These are phyloP conservation scores for Cyathus striatus DNA, from an alignment of 768 basidiomycete species.

Conservation along the genomic window DNA sequence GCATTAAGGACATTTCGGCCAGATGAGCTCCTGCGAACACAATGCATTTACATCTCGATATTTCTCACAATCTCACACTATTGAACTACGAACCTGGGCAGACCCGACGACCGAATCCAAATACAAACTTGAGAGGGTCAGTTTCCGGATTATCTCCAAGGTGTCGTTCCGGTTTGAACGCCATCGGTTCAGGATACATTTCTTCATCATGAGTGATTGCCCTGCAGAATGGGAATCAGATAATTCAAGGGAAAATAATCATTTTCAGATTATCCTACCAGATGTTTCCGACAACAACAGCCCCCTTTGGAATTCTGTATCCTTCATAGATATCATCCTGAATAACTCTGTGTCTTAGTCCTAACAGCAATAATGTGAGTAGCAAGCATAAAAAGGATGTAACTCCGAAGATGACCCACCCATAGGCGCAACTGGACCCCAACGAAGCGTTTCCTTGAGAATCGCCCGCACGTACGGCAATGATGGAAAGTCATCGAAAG, in stretches of 20 bases:
- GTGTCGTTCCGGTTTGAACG: slow-evolving; percentile 25
- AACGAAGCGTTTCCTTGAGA: no score
- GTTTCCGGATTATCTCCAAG: slow-evolving; percentile 21
- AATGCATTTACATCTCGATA: no score
- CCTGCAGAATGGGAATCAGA: no score
- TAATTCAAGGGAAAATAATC: no score
- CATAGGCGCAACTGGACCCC: no score
- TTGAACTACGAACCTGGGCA: slow-evolving; percentile 18
- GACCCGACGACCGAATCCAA: slow-evolving; percentile 30
- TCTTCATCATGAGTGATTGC: slow-evolving; percentile 19
- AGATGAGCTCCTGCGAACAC: slow-evolving; percentile 18
- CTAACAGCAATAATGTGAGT: neutral
- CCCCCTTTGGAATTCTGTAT: slow-evolving; percentile 9
- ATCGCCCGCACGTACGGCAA: no score
- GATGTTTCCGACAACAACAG: slow-evolving; percentile 5
- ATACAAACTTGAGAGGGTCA: slow-evolving; percentile 24
- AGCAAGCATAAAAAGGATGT: no score
- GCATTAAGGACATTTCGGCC: slow-evolving; percentile 27
- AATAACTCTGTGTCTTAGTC: slow-evolving; percentile 5
- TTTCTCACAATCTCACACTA: neutral
- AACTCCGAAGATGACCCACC: no score
- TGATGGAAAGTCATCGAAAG: no score
- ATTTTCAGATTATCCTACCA: neutral
- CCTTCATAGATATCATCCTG: slow-evolving; percentile 9
- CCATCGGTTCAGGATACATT: slow-evolving; percentile 14